Base-by-base conservation (phyloP, 1,284 basidiomycete genomes). In the Veloporphyrellus conicus region DNA sequence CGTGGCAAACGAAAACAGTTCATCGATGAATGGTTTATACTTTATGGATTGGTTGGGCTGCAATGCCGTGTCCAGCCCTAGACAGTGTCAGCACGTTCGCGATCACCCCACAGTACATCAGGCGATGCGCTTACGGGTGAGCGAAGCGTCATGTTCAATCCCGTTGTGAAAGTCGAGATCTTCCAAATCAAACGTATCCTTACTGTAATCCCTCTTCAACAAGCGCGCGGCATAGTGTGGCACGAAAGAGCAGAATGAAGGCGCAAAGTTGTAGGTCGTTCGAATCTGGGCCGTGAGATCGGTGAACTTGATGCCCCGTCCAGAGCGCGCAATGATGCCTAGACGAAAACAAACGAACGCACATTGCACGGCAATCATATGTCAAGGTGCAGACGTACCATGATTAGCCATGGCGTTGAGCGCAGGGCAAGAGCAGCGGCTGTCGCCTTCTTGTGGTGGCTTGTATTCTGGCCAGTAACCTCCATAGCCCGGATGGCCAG, bases 331-430 rank as follows among this genome's bases (percentile, higher is more conserved):
- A 9, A 89, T 60, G 47, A 89, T 80, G 16, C 87, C 87, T 88
- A 22, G 9, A 6, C 12, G 3, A 36, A 14, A 11, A 6, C n/a
- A n/a, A n/a, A 8, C 12, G 20, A 39, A 29, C 23, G 8, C 23
- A 22, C 16, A 31, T 40, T 28, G 12, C 4, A n/a, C n/a, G n/a
- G n/a, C n/a, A n/a, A n/a, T n/a, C n/a, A n/a, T 18, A n/a, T 5
- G 18, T 4, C 16, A 5, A 8, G 29, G 36, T 14, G 16, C 2
- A 40, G 39, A 66, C 75, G 37, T 51, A 84, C 84, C 85, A 49
- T 86, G 84, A 62, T 87, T 86, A 6, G 84, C 82, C 76, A 89
- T 70, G 0, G 84, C 81, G 55, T 89, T 89, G 51, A 89, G 62
- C 3, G 76, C 82, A 3, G 86, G 86, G 55, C 86, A 89, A 6